Percentiles rank a stretch among this genome's conserved stretches.
These are phyloP conservation scores for Boletus subparvulus DNA, from an alignment of 768 basidiomycete genomes.

Conservation along the genomic window DNA sequence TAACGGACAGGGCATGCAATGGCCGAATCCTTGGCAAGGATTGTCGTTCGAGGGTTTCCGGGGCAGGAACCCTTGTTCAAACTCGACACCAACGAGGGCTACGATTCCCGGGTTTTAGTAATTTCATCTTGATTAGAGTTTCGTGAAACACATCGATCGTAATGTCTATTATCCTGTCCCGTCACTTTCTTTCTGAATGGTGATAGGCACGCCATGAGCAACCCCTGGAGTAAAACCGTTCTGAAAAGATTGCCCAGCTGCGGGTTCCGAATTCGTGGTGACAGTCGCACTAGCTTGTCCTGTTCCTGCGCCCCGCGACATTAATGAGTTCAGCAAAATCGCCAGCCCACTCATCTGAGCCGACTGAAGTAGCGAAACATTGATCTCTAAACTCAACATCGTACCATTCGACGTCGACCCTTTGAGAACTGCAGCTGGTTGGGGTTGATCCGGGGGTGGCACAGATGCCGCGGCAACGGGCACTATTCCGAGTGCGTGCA, in stretches of 20 bases:
- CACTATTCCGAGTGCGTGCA: constrained; percentile 71
- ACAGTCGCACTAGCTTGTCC: constrained; percentile 17
- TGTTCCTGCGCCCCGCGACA: constrained; percentile 44
- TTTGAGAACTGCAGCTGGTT: constrained; percentile 74
- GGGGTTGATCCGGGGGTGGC: constrained; percentile 53
- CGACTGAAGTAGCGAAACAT: constrained; percentile 68
- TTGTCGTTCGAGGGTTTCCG: background rate
- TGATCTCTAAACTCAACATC: constrained; percentile 76
- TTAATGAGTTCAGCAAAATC: constrained; percentile 66
- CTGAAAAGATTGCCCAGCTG: constrained; percentile 12
- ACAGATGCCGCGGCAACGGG: constrained; percentile 62
- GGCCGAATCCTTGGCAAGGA: background rate
- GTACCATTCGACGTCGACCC: constrained; percentile 70
- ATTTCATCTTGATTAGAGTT: constrained; percentile 10
- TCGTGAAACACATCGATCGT: constrained; percentile 7
- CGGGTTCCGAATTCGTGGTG: constrained; percentile 10
- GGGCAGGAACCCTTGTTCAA: background rate
- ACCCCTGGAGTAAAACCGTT: constrained; percentile 14
- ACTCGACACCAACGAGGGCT: background rate
- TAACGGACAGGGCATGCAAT: too few relatives aligned
- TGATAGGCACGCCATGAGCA: constrained; percentile 1
- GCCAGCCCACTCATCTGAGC: constrained; percentile 79
- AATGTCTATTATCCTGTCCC: constrained; percentile 25
- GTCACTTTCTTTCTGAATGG: constrained; percentile 19
- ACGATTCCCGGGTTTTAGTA: background rate